Evolutionary conservation across 2,329 filamentous ascomycete species (phyloP), one percentile per base, ranked within the genome.

Genomic region (Hysterium pulicare): DNA sequence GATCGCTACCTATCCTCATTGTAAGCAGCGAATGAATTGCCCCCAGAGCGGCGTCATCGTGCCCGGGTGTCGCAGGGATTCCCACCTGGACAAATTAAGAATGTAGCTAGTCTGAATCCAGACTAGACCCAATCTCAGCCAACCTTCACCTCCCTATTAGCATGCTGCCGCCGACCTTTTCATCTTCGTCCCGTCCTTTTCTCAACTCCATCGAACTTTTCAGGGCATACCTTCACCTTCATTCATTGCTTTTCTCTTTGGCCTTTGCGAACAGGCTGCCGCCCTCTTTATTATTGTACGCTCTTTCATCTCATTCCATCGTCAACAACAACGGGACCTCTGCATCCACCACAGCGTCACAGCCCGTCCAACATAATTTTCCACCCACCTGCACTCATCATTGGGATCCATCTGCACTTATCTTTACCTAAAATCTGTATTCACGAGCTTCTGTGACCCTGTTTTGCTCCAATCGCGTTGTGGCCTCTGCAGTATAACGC

Each of bases 251-350:
- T 66, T 56, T 61, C 47, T 46, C 50, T 52, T 57, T 28, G 7
- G 8, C 24, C 24, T 28, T 28, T 28, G 24, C 24, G n/a, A n/a
- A n/a, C n/a, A 53, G 48, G 44, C 47, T 39, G 48, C 60, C 58
- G 57, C 61, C 54, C 65, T 64, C 60, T 59, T 65, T 67, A 50
- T 64, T 64, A 60, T 64, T 64, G 59, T 63, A 59, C 62, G 53
- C 61, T 66, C 60, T 60, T 66, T 65, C 48, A 58, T 51, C 44
- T 47, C 53, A 42, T 51, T 59, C 55, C 58, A 55, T 55, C 54
- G 55, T 55, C 57, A 53, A 49, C 61, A 55, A 49, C 49, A 46
- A 49, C 46, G 44, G 49, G 53, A 44, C 45, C 43, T 40, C 26
- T 47, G 42, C 48, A 28, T 52, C 50, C 53, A 45, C 45, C 48